These are phyloP conservation scores for Arabis alpina DNA, from an alignment of 345 rosid species.

Conservation along the genomic window DNA sequence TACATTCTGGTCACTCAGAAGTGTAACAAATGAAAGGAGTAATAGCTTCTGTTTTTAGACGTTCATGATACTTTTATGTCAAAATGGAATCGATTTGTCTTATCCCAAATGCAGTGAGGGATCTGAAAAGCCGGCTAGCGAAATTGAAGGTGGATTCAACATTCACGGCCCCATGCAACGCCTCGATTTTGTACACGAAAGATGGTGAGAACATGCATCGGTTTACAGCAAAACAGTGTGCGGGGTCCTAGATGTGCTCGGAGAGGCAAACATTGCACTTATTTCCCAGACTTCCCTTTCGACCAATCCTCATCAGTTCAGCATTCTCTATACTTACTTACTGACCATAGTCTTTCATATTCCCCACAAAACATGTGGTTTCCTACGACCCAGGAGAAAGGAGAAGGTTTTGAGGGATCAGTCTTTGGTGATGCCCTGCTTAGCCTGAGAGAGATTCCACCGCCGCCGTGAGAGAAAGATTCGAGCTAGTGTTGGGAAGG, in stretches of 20 bases:
- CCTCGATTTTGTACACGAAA: constrained; percentile 83
- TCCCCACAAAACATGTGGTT: no score
- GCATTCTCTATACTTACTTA: background rate
- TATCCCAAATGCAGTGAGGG: constrained; percentile 44
- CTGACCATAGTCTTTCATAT: background rate
- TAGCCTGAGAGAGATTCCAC: no score
- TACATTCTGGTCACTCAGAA: no score
- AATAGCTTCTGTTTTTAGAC: no score
- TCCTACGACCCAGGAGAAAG: no score
- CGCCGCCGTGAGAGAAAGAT: no score
- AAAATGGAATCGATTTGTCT: constrained; percentile 1
- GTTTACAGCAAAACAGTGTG: constrained; percentile 86
- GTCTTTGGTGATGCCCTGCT: no score
- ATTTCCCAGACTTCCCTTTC: constrained; percentile 66
- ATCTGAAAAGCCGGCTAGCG: constrained; percentile 62
- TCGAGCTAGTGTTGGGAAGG: no score
- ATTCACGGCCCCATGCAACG: constrained; percentile 71
- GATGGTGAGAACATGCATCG: constrained; percentile 98
- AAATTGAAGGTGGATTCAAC: constrained; percentile 72
- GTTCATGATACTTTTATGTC: no score
- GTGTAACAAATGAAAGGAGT: no score
- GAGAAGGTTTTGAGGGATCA: no score
- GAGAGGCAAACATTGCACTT: constrained; percentile 86
- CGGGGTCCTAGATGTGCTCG: constrained; percentile 87
- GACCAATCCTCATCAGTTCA: constrained; percentile 41